Conservation (phyloP, 2,329 filamentous ascomycete species). For the Cladosporium sphaerospermum region DNA sequence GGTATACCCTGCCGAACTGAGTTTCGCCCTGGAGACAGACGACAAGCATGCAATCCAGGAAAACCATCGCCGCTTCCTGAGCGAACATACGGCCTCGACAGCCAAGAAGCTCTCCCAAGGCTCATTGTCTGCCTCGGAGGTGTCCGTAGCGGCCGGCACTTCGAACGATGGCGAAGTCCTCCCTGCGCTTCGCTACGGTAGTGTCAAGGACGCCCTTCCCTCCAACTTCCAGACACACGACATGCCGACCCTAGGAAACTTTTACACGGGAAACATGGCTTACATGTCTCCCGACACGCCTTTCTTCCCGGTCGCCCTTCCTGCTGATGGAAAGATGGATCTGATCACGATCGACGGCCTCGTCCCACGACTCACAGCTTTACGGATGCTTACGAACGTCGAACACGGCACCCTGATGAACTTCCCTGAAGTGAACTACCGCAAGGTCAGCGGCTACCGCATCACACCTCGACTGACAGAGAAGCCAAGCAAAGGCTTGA, state of each 20-base stretch:
- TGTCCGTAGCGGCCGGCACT: neutral
- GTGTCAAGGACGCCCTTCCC: slow-evolving; percentile 69
- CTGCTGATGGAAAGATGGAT: slow-evolving; percentile 80
- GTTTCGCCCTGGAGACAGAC: slow-evolving; percentile 73
- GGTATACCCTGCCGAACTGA: slow-evolving; percentile 82
- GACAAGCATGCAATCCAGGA: slow-evolving; percentile 65
- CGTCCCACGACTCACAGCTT: slow-evolving; percentile 58
- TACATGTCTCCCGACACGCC: slow-evolving; percentile 83
- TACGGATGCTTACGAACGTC: slow-evolving; percentile 65
- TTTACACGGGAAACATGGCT: slow-evolving; percentile 92
- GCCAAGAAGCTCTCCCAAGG: slow-evolving; percentile 19
- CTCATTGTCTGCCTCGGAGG: neutral
- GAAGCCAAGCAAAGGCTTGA: slow-evolving; percentile 12
- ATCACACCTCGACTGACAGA: slow-evolving; percentile 55
- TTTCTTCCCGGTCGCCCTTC: slow-evolving; percentile 79
- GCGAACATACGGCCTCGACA: slow-evolving; percentile 23
- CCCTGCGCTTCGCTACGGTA: slow-evolving; percentile 70
- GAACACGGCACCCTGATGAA: slow-evolving; percentile 74
- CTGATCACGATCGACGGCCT: slow-evolving; percentile 74
- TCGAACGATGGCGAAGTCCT: slow-evolving; percentile 40
- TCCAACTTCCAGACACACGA: slow-evolving; percentile 68
- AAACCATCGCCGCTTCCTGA: slow-evolving; percentile 42
- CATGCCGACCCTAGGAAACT: slow-evolving; percentile 76
- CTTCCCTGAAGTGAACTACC: slow-evolving; percentile 67
- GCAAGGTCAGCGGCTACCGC: slow-evolving; percentile 81